These are phyloP conservation scores for Leptographium procerum DNA, from an alignment of 2,329 filamentous ascomycete species.

Conservation along the genomic window DNA sequence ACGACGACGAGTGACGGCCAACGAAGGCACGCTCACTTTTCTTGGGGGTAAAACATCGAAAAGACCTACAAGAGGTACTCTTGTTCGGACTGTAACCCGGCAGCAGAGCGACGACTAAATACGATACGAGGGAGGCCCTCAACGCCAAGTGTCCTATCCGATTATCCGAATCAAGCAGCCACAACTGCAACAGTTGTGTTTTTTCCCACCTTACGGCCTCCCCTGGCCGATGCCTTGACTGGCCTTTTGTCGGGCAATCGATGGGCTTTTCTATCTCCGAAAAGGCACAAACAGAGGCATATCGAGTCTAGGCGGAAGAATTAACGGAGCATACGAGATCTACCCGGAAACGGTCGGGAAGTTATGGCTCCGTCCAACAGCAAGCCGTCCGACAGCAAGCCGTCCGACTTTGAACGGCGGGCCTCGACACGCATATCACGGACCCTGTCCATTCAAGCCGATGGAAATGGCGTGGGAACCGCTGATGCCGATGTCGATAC, in stretches of 20 bases:
- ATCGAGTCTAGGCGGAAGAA: too few relatives aligned
- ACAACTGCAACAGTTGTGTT: background rate
- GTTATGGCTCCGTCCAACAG: slow-evolving; percentile 11
- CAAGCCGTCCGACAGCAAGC: slow-evolving; percentile 11
- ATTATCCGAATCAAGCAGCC: background rate
- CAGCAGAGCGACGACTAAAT: too few relatives aligned
- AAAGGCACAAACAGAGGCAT: background rate
- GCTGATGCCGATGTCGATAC: background rate
- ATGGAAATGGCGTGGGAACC: background rate
- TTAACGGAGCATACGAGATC: too few relatives aligned
- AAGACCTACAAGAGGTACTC: too few relatives aligned
- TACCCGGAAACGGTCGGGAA: background rate
- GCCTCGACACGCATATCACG: slow-evolving; percentile 9
- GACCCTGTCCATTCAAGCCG: slow-evolving; percentile 5
- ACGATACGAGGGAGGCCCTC: too few relatives aligned
- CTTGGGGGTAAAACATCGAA: too few relatives aligned
- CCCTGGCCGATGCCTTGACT: background rate
- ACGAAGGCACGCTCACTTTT: too few relatives aligned
- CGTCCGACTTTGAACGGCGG: slow-evolving; percentile 12
- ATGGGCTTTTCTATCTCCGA: background rate
- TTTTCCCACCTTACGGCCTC: background rate
- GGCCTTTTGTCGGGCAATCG: background rate
- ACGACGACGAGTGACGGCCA: too few relatives aligned
- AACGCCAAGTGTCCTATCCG: background rate
- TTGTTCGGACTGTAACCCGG: too few relatives aligned